phyloP scores from a whole-genome alignment of 2,329 filamentous ascomycete species.

The Beauveria scarabaeidicola region DNA sequence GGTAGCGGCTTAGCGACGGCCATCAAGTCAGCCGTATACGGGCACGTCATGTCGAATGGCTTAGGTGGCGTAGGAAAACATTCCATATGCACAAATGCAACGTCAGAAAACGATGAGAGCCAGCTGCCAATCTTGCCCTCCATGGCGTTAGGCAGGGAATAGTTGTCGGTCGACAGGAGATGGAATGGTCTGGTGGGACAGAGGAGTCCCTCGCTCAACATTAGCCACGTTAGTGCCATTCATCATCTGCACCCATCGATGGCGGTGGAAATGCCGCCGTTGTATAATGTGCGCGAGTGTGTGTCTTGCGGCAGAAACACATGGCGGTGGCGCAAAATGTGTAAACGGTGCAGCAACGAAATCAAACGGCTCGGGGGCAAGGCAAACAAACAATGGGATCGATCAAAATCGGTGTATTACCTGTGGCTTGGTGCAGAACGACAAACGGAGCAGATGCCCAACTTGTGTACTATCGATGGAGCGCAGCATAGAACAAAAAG shows the following conservation, averaged over 20 bases:
- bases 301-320: no score
- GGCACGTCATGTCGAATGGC: background rate
- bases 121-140: conserved; percentile 17
- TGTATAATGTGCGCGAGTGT: no score
- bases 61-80: conserved; percentile 10
- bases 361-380: no score
- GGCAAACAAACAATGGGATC: no score
- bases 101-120: conserved; percentile 19
- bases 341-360: no score
- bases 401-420: no score
- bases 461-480: no score
- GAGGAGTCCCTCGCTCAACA: conserved; percentile 16
- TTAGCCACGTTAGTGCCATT: conserved; percentile 43
- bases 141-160: background rate
- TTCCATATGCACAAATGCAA: conserved; percentile 21
- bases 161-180: background rate
- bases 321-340: no score
- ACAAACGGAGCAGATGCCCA: no score
- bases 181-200: background rate
- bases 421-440: no score
- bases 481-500: no score
- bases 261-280: conserved; percentile 52
- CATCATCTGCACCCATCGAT: conserved; percentile 45
- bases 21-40: background rate
- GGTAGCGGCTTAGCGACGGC: conserved; percentile 15